Evolutionary conservation across 2,329 filamentous ascomycete genomes (phyloP).

Genomic region (Phyllosticta ampelicida): DNA sequence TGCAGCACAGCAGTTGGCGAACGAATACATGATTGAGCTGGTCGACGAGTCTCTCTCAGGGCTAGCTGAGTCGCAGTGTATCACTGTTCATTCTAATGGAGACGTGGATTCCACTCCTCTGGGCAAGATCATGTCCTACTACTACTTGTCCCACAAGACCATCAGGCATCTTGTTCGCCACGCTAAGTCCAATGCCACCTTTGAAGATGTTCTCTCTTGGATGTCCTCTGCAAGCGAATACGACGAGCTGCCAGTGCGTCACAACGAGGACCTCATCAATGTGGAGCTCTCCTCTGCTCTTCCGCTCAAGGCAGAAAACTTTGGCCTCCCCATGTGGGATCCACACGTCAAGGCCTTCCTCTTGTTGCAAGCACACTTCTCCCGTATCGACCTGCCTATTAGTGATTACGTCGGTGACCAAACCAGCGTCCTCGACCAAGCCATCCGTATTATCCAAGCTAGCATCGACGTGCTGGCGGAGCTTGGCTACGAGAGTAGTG

Average conservation of each 20-base stretch:
- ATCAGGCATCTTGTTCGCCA: conserved; percentile 73
- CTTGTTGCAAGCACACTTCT: conserved; percentile 89
- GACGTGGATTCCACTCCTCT: conserved; percentile 83
- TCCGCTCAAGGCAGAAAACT: conserved; percentile 52
- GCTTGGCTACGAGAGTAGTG: conserved; percentile 68
- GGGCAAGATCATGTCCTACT: conserved; percentile 99
- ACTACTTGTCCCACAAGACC: conserved; percentile 89
- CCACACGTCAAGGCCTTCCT: conserved; percentile 95
- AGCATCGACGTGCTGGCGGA: conserved; percentile 90
- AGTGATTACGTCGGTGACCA: conserved; percentile 96
- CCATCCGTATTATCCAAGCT: conserved; percentile 92
- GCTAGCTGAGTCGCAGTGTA: conserved; percentile 73
- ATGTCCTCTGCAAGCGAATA: conserved; percentile 92
- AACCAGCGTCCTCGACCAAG: conserved; percentile 78
- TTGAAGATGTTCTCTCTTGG: conserved; percentile 79
- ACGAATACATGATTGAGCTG: conserved; percentile 89
- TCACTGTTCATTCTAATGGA: conserved; percentile 72
- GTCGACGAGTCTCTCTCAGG: conserved; percentile 78
- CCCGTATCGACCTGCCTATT: conserved; percentile 82
- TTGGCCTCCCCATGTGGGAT: conserved; percentile 89
- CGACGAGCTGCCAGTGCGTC: conserved; percentile 91
- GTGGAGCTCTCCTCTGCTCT: conserved; percentile 75
- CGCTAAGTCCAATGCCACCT: conserved; percentile 63
- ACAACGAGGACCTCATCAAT: conserved; percentile 98
- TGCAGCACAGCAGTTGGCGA: conserved; percentile 73